Percentiles rank a stretch among this genome's conserved stretches.
phyloP scores from a whole-genome alignment of 2,329 filamentous ascomycete species.

The Ramularia collo-cygni region DNA sequence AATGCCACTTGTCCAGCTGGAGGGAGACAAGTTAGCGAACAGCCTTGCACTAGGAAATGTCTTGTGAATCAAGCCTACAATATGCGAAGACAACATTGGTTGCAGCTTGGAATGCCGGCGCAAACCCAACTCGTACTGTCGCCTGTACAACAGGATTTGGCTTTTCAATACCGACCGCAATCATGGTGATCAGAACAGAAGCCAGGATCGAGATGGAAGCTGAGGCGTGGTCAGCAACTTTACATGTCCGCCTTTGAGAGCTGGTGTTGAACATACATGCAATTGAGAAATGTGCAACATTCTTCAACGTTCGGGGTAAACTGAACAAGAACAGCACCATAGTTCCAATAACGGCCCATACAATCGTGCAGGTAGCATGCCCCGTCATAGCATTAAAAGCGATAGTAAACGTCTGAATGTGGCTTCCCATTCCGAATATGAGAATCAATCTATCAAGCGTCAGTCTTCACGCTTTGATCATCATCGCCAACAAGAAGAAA shows the following conservation, averaged over 20 bases:
- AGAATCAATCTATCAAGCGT: conserved; percentile 46
- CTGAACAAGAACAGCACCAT: conserved; percentile 53
- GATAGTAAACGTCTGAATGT: conserved; percentile 64
- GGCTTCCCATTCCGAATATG: conserved; percentile 62
- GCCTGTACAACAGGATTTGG: conserved; percentile 35
- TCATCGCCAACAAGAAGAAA: no score
- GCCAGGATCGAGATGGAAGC: conserved; percentile 46
- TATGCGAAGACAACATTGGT: conserved; percentile 59
- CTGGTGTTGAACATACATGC: conserved; percentile 38
- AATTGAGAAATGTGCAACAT: conserved; percentile 57
- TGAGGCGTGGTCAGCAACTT: conserved; percentile 17
- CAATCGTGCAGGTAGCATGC: conserved; percentile 57
- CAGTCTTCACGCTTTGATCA: no score
- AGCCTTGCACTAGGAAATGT: no score
- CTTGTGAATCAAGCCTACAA: no score
- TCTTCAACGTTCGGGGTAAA: conserved; percentile 56
- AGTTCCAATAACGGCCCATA: conserved; percentile 56
- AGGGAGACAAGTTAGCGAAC: conserved; percentile 47
- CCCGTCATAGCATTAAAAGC: conserved; percentile 60
- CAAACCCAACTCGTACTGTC: conserved; percentile 33
- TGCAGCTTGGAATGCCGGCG: conserved; percentile 53
- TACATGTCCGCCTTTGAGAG: background rate
- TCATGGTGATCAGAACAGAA: conserved; percentile 60
- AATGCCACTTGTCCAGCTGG: conserved; percentile 56
- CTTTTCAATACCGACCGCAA: conserved; percentile 52